Base-by-base conservation (phyloP, 2,329 filamentous ascomycete species). In the Monosporascus ibericus region DNA sequence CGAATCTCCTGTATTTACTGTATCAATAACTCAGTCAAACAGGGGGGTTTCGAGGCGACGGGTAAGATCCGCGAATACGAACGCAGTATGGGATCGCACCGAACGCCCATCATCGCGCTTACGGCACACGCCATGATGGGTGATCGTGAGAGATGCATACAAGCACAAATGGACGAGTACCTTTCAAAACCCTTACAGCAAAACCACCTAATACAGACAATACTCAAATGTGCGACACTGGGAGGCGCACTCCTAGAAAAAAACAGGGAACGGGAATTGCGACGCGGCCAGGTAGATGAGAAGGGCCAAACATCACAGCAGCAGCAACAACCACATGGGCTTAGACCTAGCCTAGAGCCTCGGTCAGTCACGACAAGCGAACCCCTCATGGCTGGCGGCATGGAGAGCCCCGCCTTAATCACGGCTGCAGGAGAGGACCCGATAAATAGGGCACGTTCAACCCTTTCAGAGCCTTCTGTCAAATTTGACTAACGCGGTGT, bases 101-200 rank as follows among this genome's bases (percentile, higher is more conserved):
- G 92, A 49, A 96, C 92, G 11, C 94, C 94, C 15, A 96, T 99
- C 65, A 96, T 99, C 63, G 94, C 94, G 2, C 80, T 99, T 44
- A 99, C 94, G 14, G 94, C 94, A 1, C 94, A 99, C 72, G 94
- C 94, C 62, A 99, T 99, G 94, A 86, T 97, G 76, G 94, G 94
- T 59, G 94, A 99, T 66, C 84, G 94, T 48, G 94, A 99, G 70
- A 96, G 95, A 76, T 99, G 94, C 70, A 95, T 99, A 56, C 90
- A 96, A 68, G 94, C 92, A 9, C 91, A 97, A 74, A 99, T 99
- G 94, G 94, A 99, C 69, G 94, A 99, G 70, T 99, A 99, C 67
- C 77, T 99, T 42, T 96, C 92, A 18, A 99, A 99, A 69, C 92
- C 92, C 25, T 77, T 97, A 55, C 95, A 96, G 71, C 92, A 96